Conservation (phyloP, 192 early-diverging fungal species). For the Chytriomyces confervae region DNA sequence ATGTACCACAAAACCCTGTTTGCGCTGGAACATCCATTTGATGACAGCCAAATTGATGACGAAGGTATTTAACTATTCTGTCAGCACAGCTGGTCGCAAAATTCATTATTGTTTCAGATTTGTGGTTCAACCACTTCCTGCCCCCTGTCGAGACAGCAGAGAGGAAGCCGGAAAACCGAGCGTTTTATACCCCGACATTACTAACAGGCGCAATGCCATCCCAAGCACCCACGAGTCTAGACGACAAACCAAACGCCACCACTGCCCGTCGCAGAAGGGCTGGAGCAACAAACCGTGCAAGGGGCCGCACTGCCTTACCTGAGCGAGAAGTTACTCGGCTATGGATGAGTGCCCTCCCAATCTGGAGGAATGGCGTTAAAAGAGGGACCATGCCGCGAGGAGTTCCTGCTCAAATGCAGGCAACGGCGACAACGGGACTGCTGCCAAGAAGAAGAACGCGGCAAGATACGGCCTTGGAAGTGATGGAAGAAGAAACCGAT, state of each 20-base stretch:
- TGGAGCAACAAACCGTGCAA: not conserved
- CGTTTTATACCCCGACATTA: slow-evolving; percentile 38
- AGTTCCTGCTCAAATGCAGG: not conserved
- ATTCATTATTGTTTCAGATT: not conserved
- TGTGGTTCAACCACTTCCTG: slow-evolving; percentile 56
- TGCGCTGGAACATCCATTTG: slow-evolving; percentile 80
- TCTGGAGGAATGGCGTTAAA: slow-evolving; percentile 33
- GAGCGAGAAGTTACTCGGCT: slow-evolving; percentile 45
- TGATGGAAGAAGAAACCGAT: not conserved
- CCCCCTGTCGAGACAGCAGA: slow-evolving; percentile 57
- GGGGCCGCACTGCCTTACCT: slow-evolving; percentile 1
- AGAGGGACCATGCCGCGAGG: not conserved
- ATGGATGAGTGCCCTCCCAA: slow-evolving; percentile 66
- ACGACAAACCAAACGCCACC: slow-evolving; percentile 4
- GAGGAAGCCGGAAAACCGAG: slow-evolving; percentile 29
- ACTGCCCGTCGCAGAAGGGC: not conserved
- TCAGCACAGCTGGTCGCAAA: slow-evolving; percentile 26
- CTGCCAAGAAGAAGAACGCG: slow-evolving; percentile 58
- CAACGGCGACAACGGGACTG: not conserved
- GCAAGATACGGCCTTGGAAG: slow-evolving; percentile 50
- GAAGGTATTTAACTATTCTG: slow-evolving; percentile 64
- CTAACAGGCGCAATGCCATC: slow-evolving; percentile 9
- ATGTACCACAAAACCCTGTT: slow-evolving; percentile 82
- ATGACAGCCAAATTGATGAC: slow-evolving; percentile 76
- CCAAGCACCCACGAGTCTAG: not conserved